phyloP scores from a whole-genome alignment of 805 yeast species.

The Candida patagonica region DNA sequence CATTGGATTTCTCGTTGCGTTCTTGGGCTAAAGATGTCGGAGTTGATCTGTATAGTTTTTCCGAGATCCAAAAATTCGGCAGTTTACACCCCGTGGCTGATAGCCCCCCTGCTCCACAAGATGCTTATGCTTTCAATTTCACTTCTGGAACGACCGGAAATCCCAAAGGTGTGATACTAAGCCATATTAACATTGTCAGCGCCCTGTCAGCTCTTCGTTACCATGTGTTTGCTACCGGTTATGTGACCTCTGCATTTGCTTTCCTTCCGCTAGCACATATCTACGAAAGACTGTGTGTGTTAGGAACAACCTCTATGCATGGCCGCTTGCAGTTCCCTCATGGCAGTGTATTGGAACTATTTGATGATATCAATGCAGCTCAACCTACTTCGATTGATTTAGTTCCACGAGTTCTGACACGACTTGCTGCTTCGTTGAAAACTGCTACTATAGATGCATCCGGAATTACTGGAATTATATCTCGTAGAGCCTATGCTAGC shows the following conservation, averaged over 20 bases:
- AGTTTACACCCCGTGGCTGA: slow-evolving; percentile 37
- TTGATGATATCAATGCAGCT: slow-evolving; percentile 50
- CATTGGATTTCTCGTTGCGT: slow-evolving; percentile 20
- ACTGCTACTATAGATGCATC: slow-evolving; percentile 36
- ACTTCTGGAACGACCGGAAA: slow-evolving; percentile 74
- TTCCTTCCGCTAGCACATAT: slow-evolving; percentile 53
- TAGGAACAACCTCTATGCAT: slow-evolving; percentile 38
- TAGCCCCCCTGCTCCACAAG: slow-evolving; percentile 43
- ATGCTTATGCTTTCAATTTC: slow-evolving; percentile 53
- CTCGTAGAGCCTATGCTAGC: slow-evolving; percentile 34
- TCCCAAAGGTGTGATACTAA: slow-evolving; percentile 63
- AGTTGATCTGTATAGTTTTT: slow-evolving; percentile 34
- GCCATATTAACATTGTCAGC: slow-evolving; percentile 40
- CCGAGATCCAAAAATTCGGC: slow-evolving; percentile 35
- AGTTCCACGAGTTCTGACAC: slow-evolving; percentile 57
- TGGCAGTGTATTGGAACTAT: slow-evolving; percentile 40
- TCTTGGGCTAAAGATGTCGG: slow-evolving; percentile 24
- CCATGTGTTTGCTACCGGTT: slow-evolving; percentile 16
- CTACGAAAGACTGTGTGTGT: slow-evolving; percentile 42
- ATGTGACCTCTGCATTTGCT: background rate
- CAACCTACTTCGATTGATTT: slow-evolving; percentile 46
- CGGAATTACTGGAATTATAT: slow-evolving; percentile 36
- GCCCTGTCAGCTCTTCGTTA: slow-evolving; percentile 20
- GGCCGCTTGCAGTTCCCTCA: slow-evolving; percentile 47
- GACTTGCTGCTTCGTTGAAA: slow-evolving; percentile 53